These are phyloP conservation scores for Metrosideros polymorpha DNA, from an alignment of 441 rosid species.

Conservation along the genomic window DNA sequence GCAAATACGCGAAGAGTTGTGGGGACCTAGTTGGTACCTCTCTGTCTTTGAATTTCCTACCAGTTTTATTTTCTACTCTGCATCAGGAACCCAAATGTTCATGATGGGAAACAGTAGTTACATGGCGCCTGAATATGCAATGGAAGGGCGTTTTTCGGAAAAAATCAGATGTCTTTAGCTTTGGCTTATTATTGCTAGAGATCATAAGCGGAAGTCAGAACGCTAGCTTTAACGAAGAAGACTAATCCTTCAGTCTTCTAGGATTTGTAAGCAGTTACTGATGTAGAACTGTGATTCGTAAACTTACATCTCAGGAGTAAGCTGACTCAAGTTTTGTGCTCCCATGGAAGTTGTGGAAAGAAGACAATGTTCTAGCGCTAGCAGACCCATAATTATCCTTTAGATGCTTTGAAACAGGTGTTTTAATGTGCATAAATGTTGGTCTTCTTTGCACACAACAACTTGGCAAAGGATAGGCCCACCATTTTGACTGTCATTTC, in stretches of 20 bases:
- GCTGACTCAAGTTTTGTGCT: neutral
- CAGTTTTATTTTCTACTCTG: neutral
- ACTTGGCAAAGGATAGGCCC: neutral
- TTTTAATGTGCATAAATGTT: neutral
- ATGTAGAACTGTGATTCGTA: neutral
- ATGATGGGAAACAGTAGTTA: neutral
- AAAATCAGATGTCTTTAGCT: neutral
- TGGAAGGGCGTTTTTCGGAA: slow-evolving; percentile 41
- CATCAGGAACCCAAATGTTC: neutral
- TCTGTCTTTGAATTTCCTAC: neutral
- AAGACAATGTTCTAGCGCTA: neutral
- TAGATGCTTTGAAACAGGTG: neutral
- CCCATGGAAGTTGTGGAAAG: neutral
- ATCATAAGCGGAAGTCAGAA: neutral
- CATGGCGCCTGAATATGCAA: neutral
- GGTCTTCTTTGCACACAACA: neutral
- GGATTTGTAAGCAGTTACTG: neutral
- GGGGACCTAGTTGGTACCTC: neutral
- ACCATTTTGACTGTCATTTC: neutral
- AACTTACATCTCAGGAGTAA: neutral
- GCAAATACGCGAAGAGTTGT: neutral
- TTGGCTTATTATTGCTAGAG: neutral
- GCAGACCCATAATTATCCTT: neutral
- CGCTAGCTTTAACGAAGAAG: neutral
- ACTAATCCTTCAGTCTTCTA: neutral